Conservation (phyloP, 805 yeast species). For the Lipomyces japonicus region DNA sequence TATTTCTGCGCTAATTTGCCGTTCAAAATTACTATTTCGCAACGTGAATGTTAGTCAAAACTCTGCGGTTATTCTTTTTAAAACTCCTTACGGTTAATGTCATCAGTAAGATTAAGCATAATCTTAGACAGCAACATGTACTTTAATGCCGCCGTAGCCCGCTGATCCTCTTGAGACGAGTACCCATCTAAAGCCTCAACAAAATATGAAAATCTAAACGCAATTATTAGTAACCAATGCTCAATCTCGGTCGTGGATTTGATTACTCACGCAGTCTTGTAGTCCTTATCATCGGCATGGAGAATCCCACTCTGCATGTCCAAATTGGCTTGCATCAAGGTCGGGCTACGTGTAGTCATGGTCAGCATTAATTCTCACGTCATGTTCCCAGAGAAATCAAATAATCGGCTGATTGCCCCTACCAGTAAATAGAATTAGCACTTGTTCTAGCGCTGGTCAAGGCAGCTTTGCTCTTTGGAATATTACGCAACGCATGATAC, state of each 20-base stretch:
- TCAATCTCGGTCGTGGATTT: not conserved
- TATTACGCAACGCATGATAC: slow-evolving; percentile 84
- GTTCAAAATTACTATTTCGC: slow-evolving; percentile 47
- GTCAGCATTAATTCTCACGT: not conserved
- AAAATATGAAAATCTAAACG: slow-evolving; percentile 70
- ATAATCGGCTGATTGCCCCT: not conserved
- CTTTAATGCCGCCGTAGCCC: slow-evolving; percentile 73
- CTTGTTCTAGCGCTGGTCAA: slow-evolving; percentile 93
- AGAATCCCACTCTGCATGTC: slow-evolving; percentile 93
- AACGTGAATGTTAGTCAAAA: not conserved
- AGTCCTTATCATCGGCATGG: slow-evolving; percentile 96
- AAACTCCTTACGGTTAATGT: slow-evolving; percentile 55
- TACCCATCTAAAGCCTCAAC: slow-evolving; percentile 93
- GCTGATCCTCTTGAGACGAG: slow-evolving; percentile 55
- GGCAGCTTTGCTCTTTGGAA: slow-evolving; percentile 87
- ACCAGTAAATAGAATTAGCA: slow-evolving; percentile 91
- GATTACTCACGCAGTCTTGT: slow-evolving; percentile 64
- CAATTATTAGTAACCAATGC: not conserved
- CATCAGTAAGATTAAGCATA: slow-evolving; percentile 84
- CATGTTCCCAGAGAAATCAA: not conserved
- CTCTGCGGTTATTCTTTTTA: not conserved
- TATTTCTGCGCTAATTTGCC: slow-evolving; percentile 72
- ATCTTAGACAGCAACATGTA: slow-evolving; percentile 91
- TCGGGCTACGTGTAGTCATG: slow-evolving; percentile 46
- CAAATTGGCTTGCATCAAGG: slow-evolving; percentile 87